Conservation (phyloP, 2,329 filamentous ascomycete genomes). For the Clonostachys byssicola region DNA sequence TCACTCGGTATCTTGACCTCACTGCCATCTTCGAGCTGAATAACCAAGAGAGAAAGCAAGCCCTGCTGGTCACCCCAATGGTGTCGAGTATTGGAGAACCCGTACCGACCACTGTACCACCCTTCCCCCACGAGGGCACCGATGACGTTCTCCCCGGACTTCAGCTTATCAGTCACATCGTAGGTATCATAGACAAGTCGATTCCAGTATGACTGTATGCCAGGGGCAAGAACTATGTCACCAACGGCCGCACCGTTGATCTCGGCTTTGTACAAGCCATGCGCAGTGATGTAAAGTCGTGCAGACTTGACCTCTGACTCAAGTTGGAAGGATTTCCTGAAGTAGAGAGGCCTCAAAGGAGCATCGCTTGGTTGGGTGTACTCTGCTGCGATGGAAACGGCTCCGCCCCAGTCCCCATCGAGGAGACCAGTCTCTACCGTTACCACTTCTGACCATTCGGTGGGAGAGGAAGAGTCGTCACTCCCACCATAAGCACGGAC, state of each 20-base stretch:
- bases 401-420: constrained; percentile 20
- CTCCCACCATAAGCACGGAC: constrained; percentile 22
- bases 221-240: constrained; percentile 38
- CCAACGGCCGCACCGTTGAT: constrained; percentile 40
- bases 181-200: constrained; percentile 49
- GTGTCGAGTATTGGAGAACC: constrained; percentile 16
- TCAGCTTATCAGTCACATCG: constrained; percentile 39
- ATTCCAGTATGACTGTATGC: constrained; percentile 46
- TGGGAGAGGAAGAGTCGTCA: constrained; percentile 8
- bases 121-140: constrained; percentile 40
- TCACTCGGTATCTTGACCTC: constrained; percentile 24
- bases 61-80: constrained; percentile 31
- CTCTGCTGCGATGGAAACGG: constrained; percentile 19
- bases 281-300: constrained; percentile 39
- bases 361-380: constrained; percentile 15
- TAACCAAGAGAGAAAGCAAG: constrained; percentile 29
- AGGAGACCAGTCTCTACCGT: constrained; percentile 28
- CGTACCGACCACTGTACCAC: constrained; percentile 39
- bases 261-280: constrained; percentile 38
- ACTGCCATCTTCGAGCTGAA: constrained; percentile 22
- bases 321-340: constrained; percentile 25
- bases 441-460: constrained; percentile 16
- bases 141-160: constrained; percentile 23
- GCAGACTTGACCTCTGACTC: constrained; percentile 19
- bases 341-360: constrained; percentile 20